A percentile compares a stretch with the other conserved stretches of the same genome.
These are phyloP conservation scores for Blepharisma stoltei DNA, from an alignment of 73 alveolate species.

Conservation along the genomic window DNA sequence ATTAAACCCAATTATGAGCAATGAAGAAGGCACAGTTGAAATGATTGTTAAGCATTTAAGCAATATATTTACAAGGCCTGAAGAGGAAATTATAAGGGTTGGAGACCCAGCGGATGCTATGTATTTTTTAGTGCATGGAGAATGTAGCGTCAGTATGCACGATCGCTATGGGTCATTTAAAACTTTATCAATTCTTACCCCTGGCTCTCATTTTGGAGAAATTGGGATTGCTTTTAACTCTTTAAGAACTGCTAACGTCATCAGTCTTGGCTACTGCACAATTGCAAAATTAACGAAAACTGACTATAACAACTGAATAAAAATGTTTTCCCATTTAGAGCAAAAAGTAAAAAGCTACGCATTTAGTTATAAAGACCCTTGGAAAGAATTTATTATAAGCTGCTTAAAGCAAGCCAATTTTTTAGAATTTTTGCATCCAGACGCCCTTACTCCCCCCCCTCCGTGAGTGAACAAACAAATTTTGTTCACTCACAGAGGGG, in stretches of 20 bases:
- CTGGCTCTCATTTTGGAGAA: slow-evolving; percentile 59
- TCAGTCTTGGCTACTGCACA: slow-evolving; percentile 26
- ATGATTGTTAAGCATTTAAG: slow-evolving; percentile 33
- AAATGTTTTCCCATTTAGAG: neutral
- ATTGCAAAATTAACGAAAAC: slow-evolving; percentile 31
- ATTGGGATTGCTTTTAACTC: slow-evolving; percentile 33
- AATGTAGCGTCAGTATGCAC: slow-evolving; percentile 14
- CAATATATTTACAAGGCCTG: slow-evolving; percentile 36
- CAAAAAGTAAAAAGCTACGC: neutral
- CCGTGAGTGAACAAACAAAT: too few relatives aligned
- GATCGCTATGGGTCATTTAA: slow-evolving; percentile 21
- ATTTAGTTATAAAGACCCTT: neutral
- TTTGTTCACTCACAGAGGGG: too few relatives aligned
- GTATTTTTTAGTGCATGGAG: slow-evolving; percentile 38
- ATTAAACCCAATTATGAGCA: slow-evolving; percentile 16
- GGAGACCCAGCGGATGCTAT: slow-evolving; percentile 37
- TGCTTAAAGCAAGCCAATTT: neutral
- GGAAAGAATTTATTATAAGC: neutral
- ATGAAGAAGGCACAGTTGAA: slow-evolving; percentile 22
- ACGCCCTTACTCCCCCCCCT: too few relatives aligned
- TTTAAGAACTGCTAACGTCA: slow-evolving; percentile 51
- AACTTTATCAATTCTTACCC: slow-evolving; percentile 16
- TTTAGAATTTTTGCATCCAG: neutral
- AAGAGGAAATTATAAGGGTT: slow-evolving; percentile 41
- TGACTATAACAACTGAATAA: slow-evolving; percentile 1